Percentiles rank a stretch among this genome's conserved stretches.
These are phyloP conservation scores for Candida anutae DNA, from an alignment of 1,139 yeast genomes.

Conservation along the genomic window DNA sequence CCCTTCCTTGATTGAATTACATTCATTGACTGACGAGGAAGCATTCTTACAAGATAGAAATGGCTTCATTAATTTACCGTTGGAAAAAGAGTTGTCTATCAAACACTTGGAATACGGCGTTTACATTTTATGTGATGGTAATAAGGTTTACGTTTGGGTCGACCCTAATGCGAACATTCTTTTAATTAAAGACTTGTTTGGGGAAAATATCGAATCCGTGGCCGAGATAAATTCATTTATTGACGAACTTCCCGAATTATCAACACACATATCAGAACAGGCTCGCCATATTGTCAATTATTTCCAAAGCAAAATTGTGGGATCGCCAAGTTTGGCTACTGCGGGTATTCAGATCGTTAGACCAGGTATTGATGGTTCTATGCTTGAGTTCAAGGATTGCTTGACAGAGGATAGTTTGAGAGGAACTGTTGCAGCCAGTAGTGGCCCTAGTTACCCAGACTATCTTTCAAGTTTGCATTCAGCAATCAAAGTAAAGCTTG, in stretches of 20 bases:
- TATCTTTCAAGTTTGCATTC: conserved; percentile 56
- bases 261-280: conserved; percentile 63
- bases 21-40: conserved; percentile 52
- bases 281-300: conserved; percentile 53
- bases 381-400: conserved; percentile 47
- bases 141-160: conserved; percentile 55
- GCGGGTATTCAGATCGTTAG: conserved; percentile 56
- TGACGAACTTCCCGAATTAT: conserved; percentile 62
- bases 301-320: conserved; percentile 37
- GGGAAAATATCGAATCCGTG: conserved; percentile 37
- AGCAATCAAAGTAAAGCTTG: conserved; percentile 48
- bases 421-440: conserved; percentile 19
- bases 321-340: conserved; percentile 20
- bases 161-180: conserved; percentile 64
- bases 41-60: conserved; percentile 40
- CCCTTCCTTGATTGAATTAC: conserved; percentile 75
- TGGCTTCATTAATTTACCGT: conserved; percentile 44
- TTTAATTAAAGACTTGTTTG: conserved; percentile 69
- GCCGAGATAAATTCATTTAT: conserved; percentile 41
- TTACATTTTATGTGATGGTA: conserved; percentile 69
- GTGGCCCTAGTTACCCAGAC: conserved; percentile 52
- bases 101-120: conserved; percentile 64
- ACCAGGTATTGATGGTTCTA: conserved; percentile 58
- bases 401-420: conserved; percentile 63
- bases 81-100: conserved; percentile 37